Base-by-base conservation (phyloP, 176 grass and related monocot species). In the Alloteropsis semialata region DNA sequence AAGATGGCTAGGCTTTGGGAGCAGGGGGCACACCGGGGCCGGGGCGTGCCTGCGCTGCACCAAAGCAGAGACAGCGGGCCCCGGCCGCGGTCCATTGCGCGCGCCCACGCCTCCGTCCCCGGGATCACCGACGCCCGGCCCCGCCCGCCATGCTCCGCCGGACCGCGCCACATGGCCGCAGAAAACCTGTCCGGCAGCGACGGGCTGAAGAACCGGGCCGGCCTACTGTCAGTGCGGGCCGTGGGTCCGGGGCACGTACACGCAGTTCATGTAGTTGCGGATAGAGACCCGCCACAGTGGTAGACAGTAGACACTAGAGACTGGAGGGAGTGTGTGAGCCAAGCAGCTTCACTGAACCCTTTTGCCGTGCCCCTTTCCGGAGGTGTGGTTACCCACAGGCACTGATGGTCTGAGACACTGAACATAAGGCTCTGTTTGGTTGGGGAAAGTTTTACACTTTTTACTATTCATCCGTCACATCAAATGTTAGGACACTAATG, bases 81-180 rank as follows among this genome's bases (percentile, higher is more conserved):
- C 25, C 44, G 32, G 51, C 0, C 24, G 10, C 8, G 19, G 30
- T 41, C 74, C 43, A 19, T 76, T 10, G 15, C 13, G 15, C 24
- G 55, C n/a, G 21, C 34, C 56, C 68, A 27, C 32, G 67, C n/a
- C 55, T 15, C 72, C 61, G 34, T 11, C 37, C 15, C 43, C 21
- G 22, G 32, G 84, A 79, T 79, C 65, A 68, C 84, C 75, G 75
- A 53, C 64, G 44, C 1, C 11, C n/a, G 65, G 49, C 39, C 64
- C 62, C 72, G 18, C 60, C 11, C n/a, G 45, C 14, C 41, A 39
- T 27, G 77, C 1, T 28, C 34, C 27, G 67, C 43, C 68, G 56
- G 76, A 13, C 84, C 69, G 69, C 46, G 50, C 78, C 85, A 87
- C 63, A 58, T 82, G 85, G 72, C 5, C 78, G 60, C 72, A n/a